Percentiles rank a stretch among this genome's conserved stretches.
Conservation (phyloP, 306 rosid genomes). For the Trichosanthes cucumerina region DNA sequence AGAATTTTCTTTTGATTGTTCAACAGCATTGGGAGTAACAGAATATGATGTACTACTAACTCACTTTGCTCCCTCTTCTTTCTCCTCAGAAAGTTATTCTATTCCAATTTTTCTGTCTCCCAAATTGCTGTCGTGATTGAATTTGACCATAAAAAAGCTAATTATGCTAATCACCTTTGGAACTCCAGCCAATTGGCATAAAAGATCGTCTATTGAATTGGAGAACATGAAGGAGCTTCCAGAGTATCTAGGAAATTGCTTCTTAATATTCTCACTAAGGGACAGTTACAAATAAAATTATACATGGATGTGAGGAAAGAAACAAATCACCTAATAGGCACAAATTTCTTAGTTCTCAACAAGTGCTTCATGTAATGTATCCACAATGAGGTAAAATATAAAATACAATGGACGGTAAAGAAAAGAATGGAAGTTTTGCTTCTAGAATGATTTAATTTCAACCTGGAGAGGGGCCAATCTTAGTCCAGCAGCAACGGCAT, state of each 20-base stretch:
- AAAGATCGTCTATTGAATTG: neutral
- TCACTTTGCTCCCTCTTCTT: neutral
- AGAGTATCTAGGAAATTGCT: neutral
- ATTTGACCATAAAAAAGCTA: neutral
- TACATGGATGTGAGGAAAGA: neutral
- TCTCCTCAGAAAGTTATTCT: neutral
- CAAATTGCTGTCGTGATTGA: neutral
- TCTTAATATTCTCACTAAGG: neutral
- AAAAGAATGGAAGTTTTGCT: neutral
- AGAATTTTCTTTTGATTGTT: neutral
- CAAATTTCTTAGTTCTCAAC: neutral
- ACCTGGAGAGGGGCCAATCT: constrained; percentile 98
- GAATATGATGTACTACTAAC: neutral
- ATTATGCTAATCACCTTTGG: neutral
- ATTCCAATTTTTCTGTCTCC: neutral
- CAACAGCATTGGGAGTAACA: neutral
- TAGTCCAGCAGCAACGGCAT: constrained; percentile 95
- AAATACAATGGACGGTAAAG: neutral
- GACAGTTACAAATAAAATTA: neutral
- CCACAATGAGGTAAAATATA: neutral
- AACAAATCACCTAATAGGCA: neutral
- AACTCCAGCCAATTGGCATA: neutral
- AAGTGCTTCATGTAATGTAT: neutral
- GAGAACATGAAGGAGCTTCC: neutral
- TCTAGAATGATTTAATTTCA: constrained; percentile 10